A percentile compares a stretch with the other conserved stretches of the same genome.
These are phyloP conservation scores for Rubroboletus pulcherrimus DNA, from an alignment of 768 basidiomycete genomes.

Conservation along the genomic window DNA sequence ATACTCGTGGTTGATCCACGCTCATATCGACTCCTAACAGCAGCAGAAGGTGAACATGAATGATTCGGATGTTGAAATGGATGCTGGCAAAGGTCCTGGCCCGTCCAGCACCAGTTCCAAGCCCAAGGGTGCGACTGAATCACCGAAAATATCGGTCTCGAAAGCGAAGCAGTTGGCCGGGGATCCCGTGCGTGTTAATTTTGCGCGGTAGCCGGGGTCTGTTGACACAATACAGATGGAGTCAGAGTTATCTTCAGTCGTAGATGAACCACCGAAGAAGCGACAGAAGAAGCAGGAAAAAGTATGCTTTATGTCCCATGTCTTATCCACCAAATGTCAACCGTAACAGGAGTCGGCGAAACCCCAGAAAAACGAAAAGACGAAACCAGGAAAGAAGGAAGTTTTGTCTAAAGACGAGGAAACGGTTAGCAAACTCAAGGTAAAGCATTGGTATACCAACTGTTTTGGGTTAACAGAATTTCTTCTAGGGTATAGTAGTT, in stretches of 20 bases:
- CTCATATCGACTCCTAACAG: not conserved
- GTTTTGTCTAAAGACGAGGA: conserved; percentile 60
- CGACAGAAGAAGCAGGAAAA: conserved; percentile 39
- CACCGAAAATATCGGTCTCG: not conserved
- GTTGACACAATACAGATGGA: conserved; percentile 17
- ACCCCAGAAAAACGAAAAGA: conserved; percentile 26
- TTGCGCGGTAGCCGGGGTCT: conserved; percentile 20
- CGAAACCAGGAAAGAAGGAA: conserved; percentile 30
- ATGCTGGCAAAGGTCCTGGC: conserved; percentile 1
- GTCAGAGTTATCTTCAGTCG: conserved; percentile 56
- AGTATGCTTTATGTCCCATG: conserved; percentile 15
- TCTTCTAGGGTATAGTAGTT: conserved; percentile 53
- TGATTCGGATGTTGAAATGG: conserved; percentile 12
- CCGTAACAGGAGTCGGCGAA: conserved; percentile 18
- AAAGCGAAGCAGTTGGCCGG: conserved; percentile 4
- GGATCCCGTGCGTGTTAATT: conserved; percentile 20
- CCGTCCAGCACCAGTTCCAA: conserved; percentile 12
- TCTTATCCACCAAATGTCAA: not conserved
- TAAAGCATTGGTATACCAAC: conserved; percentile 18
- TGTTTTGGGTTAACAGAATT: not conserved
- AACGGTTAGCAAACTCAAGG: conserved; percentile 73
- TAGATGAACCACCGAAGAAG: conserved; percentile 55
- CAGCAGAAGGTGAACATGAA: conserved; percentile 1
- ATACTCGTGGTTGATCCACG: not conserved
- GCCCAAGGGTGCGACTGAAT: not conserved